These are phyloP conservation scores for Phaeosphaeria sp. DNA, from an alignment of 2,329 filamentous ascomycete genomes.

Conservation along the genomic window DNA sequence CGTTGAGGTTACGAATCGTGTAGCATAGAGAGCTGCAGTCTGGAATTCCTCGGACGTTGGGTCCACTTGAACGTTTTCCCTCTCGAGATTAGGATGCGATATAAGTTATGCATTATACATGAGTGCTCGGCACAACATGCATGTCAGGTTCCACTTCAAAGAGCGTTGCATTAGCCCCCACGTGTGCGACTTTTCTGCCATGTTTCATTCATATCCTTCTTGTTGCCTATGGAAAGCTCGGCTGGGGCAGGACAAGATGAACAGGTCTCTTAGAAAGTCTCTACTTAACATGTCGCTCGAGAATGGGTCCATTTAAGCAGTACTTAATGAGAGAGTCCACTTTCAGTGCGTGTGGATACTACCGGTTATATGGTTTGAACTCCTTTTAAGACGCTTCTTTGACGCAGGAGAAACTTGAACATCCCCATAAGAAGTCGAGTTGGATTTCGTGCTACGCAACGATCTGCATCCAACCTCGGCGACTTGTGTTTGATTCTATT, in stretches of 20 bases:
- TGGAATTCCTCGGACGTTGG: neutral
- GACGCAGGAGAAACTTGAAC: neutral
- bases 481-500: neutral
- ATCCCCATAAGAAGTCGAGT: neutral
- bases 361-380: neutral
- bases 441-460: neutral
- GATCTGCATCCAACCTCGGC: neutral
- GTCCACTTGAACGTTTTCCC: neutral
- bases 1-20: slow-evolving; percentile 76
- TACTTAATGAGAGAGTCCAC: too few relatives aligned
- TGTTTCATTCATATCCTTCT: too few relatives aligned
- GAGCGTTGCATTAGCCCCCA: neutral
- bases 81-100: neutral
- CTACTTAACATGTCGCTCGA: too few relatives aligned
- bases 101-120: neutral
- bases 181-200: neutral
- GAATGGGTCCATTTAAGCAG: too few relatives aligned
- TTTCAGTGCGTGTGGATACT: too few relatives aligned
- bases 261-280: too few relatives aligned
- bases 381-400: neutral
- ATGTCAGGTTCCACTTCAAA: neutral
- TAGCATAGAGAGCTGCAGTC: slow-evolving; percentile 21
- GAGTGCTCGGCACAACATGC: neutral
- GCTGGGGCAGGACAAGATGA: too few relatives aligned
- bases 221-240: too few relatives aligned